Conservation (phyloP, 225 moss, liverwort and hornwort genomes). For the Physcomitrium patens region DNA sequence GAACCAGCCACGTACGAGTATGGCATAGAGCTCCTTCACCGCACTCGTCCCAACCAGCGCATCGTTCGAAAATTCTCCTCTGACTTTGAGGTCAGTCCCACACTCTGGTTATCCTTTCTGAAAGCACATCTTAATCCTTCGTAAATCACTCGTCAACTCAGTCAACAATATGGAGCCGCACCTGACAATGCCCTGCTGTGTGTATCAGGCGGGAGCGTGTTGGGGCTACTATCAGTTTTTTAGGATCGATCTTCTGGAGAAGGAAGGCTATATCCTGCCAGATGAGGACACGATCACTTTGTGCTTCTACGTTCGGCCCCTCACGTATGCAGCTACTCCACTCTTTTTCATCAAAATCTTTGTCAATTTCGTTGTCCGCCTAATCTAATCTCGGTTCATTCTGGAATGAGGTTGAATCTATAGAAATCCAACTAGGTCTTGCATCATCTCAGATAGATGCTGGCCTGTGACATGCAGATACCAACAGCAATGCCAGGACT, state of each 20-base stretch:
- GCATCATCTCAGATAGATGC: neutral
- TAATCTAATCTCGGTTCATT: neutral
- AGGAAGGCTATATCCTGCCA: slow-evolving; percentile 65
- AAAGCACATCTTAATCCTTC: neutral
- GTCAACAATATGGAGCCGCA: neutral
- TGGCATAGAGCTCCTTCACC: slow-evolving; percentile 66
- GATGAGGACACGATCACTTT: slow-evolving; percentile 63
- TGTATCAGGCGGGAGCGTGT: slow-evolving; percentile 61
- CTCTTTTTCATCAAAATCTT: neutral
- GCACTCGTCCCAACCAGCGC: slow-evolving; percentile 59
- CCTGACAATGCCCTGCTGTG: slow-evolving; percentile 2
- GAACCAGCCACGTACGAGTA: slow-evolving; percentile 64
- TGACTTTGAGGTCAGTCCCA: slow-evolving; percentile 52
- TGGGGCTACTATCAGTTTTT: slow-evolving; percentile 78
- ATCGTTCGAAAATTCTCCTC: slow-evolving; percentile 72
- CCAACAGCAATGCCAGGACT: slow-evolving; percentile 65
- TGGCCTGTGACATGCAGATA: slow-evolving; percentile 39
- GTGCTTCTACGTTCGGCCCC: slow-evolving; percentile 62
- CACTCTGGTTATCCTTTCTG: neutral
- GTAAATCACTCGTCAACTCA: too few species aligned
- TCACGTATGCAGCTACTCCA: slow-evolving; percentile 44
- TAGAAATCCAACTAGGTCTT: neutral
- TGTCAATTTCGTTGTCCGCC: neutral
- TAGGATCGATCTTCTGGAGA: slow-evolving; percentile 64
- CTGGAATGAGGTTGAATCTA: neutral